Conservation (phyloP, 257 asterid species). For the Fraxinus excelsior region DNA sequence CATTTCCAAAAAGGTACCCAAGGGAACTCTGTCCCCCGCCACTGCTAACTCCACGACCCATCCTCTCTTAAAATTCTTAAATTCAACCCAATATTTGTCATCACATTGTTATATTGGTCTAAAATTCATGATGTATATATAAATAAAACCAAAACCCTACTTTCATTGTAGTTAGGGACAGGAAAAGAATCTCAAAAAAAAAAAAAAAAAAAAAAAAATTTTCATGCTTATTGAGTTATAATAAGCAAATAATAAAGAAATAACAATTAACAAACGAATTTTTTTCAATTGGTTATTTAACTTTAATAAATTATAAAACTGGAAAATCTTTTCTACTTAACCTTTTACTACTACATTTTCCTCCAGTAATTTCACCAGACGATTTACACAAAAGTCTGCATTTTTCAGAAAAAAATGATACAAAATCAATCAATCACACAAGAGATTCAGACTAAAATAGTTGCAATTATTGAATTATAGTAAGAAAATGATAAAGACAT, state of each 20-base stretch:
- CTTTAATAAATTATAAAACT: neutral
- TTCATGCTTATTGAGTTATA: neutral
- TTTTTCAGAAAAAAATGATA: too few species aligned
- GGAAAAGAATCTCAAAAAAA: neutral
- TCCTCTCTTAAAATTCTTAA: constrained; percentile 29
- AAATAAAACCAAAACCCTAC: neutral
- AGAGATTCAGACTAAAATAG: neutral
- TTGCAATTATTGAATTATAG: too few species aligned
- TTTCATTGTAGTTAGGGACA: neutral
- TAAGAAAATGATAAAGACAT: neutral
- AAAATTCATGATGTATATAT: neutral
- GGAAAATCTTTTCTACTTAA: neutral
- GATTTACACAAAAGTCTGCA: neutral
- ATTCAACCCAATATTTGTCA: constrained; percentile 18
- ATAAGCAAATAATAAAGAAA: neutral
- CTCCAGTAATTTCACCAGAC: neutral
- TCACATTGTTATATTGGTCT: neutral
- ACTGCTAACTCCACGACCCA: constrained; percentile 87
- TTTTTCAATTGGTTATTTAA: neutral
- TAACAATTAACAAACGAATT: too few species aligned
- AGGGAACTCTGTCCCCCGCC: constrained; percentile 93
- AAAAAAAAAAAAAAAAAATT: too few species aligned
- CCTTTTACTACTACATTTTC: neutral
- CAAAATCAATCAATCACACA: neutral
- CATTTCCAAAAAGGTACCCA: constrained; percentile 84